Evolutionary conservation across 441 rosid genomes (phyloP), one percentile per base, ranked within the genome.

Genomic region (Jatropha podagrica): DNA sequence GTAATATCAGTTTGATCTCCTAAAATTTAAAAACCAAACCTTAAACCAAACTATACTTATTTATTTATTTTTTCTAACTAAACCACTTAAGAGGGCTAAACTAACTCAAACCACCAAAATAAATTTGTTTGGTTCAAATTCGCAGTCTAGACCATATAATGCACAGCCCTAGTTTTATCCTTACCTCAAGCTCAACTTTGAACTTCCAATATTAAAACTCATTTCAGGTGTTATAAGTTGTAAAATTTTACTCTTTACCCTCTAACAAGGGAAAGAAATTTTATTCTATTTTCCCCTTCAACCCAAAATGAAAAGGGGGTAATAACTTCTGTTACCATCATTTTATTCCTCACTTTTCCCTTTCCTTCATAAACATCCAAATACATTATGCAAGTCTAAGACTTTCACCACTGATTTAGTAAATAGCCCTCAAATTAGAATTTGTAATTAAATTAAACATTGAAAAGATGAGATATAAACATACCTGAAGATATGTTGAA

Each of bases 401-500:
- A 42, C 17, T 17, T 37, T 26, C 42, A 17, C 38, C 8, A 27
- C 52, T 46, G 40, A 7, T 5, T 2, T 15, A 55, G 37, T 66
- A 51, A 68, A 55, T 12, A 20, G 14, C 46, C 67, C 32, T 62
- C 23, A n/a, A 60, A 68, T 59, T 14, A 32, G n/a, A 75, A 60
- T 14, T 40, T n/a, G 14, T 60, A 67, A 17, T 8, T 11, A 42
- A 58, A 5, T 46, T 27, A 23, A 74, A 49, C 12, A 23, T 17
- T 10, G 23, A 27, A 12, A 71, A 71, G 70, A 80, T 18, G 62
- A 58, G 23, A n/a, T n/a, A 56, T 15, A 20, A 13, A 68, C 68
- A 70, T 85, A 89, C 91, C 93, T 81, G 82, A 76, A 67, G 37
- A 77, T 74, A 64, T 26, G 69, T 81, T 70, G 77, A 74, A 71